Conservation (phyloP, 306 rosid genomes). For the Acacia acuminata region DNA sequence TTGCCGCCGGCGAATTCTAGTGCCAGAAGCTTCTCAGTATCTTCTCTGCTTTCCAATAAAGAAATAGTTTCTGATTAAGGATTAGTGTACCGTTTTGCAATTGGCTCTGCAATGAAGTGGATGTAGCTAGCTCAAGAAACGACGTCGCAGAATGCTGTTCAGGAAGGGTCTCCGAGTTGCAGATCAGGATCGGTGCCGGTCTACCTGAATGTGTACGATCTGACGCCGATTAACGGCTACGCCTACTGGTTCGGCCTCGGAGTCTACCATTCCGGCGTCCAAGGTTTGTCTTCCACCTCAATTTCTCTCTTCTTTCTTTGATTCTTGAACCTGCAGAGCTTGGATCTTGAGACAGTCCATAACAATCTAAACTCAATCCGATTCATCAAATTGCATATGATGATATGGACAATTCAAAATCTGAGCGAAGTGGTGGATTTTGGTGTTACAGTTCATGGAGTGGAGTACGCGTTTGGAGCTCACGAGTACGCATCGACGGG, state of each 20-base stretch:
- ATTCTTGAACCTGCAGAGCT: not conserved
- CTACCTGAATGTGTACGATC: conserved; percentile 66
- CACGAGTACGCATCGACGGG: conserved; percentile 80
- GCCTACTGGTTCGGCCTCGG: conserved; percentile 76
- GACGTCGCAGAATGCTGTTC: conserved; percentile 46
- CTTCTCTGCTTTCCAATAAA: not conserved
- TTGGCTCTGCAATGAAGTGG: conserved; percentile 3
- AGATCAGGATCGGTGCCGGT: conserved; percentile 56
- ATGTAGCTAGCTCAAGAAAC: not conserved
- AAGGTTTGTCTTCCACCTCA: conserved; percentile 38
- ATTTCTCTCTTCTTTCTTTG: not conserved
- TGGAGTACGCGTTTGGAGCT: conserved; percentile 91
- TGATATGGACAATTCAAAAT: not conserved
- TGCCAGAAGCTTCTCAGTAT: conserved; percentile 30
- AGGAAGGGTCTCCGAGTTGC: conserved; percentile 38
- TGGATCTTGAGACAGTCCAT: not conserved
- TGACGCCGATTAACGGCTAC: conserved; percentile 65
- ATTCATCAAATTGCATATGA: not conserved
- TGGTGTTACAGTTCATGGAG: conserved; percentile 52
- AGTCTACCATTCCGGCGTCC: conserved; percentile 67
- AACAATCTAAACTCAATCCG: not conserved
- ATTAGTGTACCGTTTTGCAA: not conserved
- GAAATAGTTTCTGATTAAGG: not conserved
- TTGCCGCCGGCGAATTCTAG: conserved; percentile 37
- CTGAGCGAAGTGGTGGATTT: not conserved